Evolutionary conservation across 305 asterid species (phyloP).

Genomic region (Fraxinus albicans): DNA sequence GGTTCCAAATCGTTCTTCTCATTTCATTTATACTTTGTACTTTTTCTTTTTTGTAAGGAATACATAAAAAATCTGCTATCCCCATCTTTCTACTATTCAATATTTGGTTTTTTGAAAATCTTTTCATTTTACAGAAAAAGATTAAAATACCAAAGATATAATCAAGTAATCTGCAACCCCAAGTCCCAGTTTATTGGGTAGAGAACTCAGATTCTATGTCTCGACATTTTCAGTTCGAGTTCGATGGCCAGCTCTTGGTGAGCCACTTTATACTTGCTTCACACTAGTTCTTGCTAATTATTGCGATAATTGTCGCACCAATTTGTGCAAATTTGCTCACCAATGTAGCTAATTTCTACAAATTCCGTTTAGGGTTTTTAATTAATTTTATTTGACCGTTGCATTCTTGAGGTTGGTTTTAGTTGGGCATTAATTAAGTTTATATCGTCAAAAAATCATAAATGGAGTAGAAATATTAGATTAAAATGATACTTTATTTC

Average conservation of each 20-base stretch:
- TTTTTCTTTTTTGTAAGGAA: too few relatives aligned
- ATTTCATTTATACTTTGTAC: too few relatives aligned
- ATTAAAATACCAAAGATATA: too few relatives aligned
- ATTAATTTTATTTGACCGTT: not conserved
- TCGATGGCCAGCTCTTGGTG: constrained; percentile 72
- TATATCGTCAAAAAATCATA: not conserved
- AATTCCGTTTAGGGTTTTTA: not conserved
- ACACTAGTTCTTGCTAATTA: not conserved
- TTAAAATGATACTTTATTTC: too few relatives aligned
- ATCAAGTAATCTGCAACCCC: not conserved
- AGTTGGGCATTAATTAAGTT: not conserved
- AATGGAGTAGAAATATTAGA: not conserved
- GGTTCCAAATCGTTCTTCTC: too few relatives aligned
- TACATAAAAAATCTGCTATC: too few relatives aligned
- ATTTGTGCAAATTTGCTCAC: not conserved
- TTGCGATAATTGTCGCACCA: constrained; percentile 21
- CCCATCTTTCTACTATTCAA: too few relatives aligned
- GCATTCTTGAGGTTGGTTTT: not conserved
- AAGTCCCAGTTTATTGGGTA: constrained; percentile 62
- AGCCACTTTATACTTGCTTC: constrained; percentile 25
- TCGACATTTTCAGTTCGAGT: constrained; percentile 63
- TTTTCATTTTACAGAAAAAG: too few relatives aligned
- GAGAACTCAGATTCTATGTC: constrained; percentile 62
- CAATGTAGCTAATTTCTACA: not conserved
- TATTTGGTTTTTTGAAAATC: too few relatives aligned